Evolutionary conservation across 2,329 filamentous ascomycete species (phyloP).

Genomic region (Cladosporium halotolerans): DNA sequence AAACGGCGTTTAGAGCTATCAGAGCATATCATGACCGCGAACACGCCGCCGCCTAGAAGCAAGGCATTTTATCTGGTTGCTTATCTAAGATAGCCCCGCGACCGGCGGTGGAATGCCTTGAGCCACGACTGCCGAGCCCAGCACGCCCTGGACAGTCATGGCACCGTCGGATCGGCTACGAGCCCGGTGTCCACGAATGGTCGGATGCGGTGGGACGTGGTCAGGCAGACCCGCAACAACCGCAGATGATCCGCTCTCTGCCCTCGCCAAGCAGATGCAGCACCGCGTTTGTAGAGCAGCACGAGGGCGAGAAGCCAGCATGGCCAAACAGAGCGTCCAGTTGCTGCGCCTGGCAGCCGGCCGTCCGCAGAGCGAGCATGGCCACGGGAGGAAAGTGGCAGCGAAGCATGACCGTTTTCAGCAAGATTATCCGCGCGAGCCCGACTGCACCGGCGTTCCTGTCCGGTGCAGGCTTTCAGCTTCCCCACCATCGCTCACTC

Average conservation of each 20-base stretch:
- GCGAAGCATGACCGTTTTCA: constrained; percentile 9
- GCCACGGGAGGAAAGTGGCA: not conserved
- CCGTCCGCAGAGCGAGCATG: not conserved
- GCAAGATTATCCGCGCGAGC: not conserved
- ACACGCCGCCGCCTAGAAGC: no score
- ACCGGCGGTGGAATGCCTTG: no score
- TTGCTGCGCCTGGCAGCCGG: no score
- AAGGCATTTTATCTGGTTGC: no score
- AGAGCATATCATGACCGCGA: no score
- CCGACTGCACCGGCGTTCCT: not conserved
- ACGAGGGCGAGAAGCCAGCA: no score
- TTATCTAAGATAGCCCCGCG: no score
- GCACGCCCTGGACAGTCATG: no score
- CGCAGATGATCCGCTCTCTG: not conserved
- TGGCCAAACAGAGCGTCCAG: no score
- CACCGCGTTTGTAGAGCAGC: not conserved
- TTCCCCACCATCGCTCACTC: constrained; percentile 2
- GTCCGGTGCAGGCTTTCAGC: not conserved
- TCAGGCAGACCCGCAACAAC: constrained; percentile 3
- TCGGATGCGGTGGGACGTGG: not conserved
- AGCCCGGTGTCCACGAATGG: not conserved
- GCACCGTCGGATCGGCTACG: not conserved
- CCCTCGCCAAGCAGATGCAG: not conserved
- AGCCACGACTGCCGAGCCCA: no score
- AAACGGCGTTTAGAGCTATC: constrained; percentile 15